A percentile compares a stretch with the other conserved stretches of the same genome.
phyloP scores from a whole-genome alignment of 148 eudicot species.

The Linanthus parryae region DNA sequence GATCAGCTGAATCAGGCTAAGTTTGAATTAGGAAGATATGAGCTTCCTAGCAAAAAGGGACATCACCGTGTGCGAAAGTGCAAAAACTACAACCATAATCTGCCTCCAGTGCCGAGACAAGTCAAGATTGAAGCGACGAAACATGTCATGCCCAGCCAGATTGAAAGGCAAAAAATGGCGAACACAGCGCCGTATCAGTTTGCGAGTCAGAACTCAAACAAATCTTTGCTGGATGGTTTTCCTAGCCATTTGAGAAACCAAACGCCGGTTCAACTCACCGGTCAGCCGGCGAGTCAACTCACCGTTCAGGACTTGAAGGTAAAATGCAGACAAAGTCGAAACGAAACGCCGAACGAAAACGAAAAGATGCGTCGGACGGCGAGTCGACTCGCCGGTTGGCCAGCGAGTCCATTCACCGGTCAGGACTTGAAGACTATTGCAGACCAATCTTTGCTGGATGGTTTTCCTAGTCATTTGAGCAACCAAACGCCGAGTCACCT shows the following conservation, averaged over 20 bases:
- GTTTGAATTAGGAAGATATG: constrained; percentile 3
- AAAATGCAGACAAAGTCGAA: too few species aligned
- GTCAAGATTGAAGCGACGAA: background rate
- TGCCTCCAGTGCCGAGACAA: background rate
- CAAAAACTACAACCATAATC: background rate
- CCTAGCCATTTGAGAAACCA: too few species aligned
- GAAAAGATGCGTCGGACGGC: background rate
- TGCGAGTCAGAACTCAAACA: background rate
- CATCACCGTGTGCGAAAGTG: background rate
- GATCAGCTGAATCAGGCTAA: background rate
- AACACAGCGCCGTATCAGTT: background rate
- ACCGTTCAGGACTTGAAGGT: too few species aligned
- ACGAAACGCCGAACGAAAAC: too few species aligned
- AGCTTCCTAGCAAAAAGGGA: background rate
- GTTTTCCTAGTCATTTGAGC: too few species aligned
- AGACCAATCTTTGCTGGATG: background rate
- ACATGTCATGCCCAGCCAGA: background rate
- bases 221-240: background rate
- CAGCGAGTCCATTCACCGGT: background rate
- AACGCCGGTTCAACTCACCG: too few species aligned
- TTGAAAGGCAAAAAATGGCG: background rate
- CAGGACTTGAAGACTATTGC: background rate
- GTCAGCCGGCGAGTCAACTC: too few species aligned
- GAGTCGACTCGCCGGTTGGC: background rate
- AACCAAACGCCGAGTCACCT: background rate